Base-by-base conservation (phyloP, 2,329 filamentous ascomycete species). In the Sporothrix schenckii region DNA sequence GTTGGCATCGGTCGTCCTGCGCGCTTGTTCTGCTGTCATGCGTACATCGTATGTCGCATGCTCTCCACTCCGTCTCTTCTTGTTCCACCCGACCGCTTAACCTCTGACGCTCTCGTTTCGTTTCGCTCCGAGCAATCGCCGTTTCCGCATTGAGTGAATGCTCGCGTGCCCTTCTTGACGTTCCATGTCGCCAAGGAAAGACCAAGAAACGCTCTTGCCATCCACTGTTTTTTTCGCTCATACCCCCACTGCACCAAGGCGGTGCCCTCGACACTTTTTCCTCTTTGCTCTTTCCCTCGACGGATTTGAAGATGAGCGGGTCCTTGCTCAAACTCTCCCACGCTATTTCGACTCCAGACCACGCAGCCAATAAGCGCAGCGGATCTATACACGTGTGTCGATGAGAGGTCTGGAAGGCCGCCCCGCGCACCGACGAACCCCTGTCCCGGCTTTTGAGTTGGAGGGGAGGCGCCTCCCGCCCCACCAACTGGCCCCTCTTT, bases 341-440 rank as follows among this genome's bases (percentile, higher is more conserved):
- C 21, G 30, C 41, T 44, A 50, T 63, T 39, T 14, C 53, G 27
- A 41, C 5, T 34, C 41, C 11, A 56, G 24, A 47, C 3, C 13
- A 11, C 27, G 14, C 41, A 47, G 49, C 73, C 73, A 74, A 74
- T 74, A 30, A 71, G 1, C 56, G 1, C 1, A 2, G 30, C 11
- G 63, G 11, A 72, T 71, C 56, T 50, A 27, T 63, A 72, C 73
- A 74, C 73, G 73, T 74, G 73, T 73, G 73, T 49, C 21, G 49
- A 71, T 24, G 54, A 74, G 50, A 72, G 72, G 73, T 21, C 30
- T 54, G 34, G 44, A 63, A 56, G 16, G 27, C 44, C 53, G 21
- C 54, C 54, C 63, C 69, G 61, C 61, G n/a, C 19, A 19, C 3
- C 49, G 41, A 65, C 24, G 19, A 27, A 65, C 41, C 60, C 44